These are phyloP conservation scores for Citrus hindsii DNA, from an alignment of 345 rosid genomes.

Conservation along the genomic window DNA sequence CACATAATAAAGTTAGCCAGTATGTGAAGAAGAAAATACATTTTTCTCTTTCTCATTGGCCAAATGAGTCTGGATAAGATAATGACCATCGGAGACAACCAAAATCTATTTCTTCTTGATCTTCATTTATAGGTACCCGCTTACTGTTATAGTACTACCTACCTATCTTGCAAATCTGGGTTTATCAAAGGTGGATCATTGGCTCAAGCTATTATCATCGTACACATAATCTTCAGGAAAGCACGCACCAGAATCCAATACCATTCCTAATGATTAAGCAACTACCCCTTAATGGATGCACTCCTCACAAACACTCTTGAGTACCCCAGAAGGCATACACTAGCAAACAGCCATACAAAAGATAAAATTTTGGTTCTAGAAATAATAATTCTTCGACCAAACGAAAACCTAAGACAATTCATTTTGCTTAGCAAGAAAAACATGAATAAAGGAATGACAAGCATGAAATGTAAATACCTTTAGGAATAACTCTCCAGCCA, in stretches of 20 bases:
- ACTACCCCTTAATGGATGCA: neutral
- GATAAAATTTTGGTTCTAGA: neutral
- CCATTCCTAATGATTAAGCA: neutral
- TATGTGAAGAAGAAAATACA: neutral
- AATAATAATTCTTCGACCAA: neutral
- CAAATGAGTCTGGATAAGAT: neutral
- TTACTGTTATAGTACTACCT: neutral
- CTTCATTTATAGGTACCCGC: neutral
- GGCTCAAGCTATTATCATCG: neutral
- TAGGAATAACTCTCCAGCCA: conserved; percentile 70
- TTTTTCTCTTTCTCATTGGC: neutral
- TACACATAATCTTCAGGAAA: neutral
- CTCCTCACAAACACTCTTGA: neutral
- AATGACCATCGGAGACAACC: neutral
- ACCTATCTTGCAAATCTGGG: neutral
- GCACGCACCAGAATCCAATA: neutral
- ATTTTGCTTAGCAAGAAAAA: neutral
- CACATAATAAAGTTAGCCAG: neutral
- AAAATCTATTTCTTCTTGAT: neutral
- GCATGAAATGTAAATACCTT: conserved; percentile 35
- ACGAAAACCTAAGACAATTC: neutral
- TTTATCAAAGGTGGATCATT: neutral
- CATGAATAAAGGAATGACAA: neutral
- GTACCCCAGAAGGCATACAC: neutral
- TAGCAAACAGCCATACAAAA: neutral